These are phyloP conservation scores for Thuidium tamariscinum DNA, from an alignment of 225 moss, liverwort and hornwort species.

Conservation along the genomic window DNA sequence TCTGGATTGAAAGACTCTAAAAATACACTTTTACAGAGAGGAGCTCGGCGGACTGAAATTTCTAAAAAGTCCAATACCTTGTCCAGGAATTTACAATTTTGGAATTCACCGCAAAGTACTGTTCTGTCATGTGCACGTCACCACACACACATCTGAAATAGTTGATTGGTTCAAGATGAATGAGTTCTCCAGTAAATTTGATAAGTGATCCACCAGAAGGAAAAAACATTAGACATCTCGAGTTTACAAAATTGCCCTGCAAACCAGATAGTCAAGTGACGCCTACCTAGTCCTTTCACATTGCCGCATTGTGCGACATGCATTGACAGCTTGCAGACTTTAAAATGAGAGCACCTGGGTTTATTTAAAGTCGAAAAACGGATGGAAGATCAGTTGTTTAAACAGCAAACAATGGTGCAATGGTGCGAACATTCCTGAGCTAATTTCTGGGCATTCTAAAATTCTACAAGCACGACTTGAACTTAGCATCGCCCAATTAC, in stretches of 20 bases:
- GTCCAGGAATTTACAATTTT: no score
- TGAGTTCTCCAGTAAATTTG: background rate
- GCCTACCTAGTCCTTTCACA: background rate
- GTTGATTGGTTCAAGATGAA: background rate
- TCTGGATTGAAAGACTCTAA: no score
- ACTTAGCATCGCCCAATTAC: slow-evolving; percentile 94
- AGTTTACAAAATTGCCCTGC: background rate
- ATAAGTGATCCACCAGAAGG: background rate
- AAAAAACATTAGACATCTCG: background rate
- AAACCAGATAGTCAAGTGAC: background rate
- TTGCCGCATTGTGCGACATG: background rate
- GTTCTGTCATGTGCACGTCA: no score
- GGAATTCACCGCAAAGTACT: no score
- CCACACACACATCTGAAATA: background rate
- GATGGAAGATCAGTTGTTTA: slow-evolving; percentile 4
- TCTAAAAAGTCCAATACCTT: no score
- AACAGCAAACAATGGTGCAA: slow-evolving; percentile 57
- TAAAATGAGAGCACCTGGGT: background rate
- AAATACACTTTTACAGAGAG: no score
- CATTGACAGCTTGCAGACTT: background rate
- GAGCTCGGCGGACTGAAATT: no score
- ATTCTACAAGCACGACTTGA: slow-evolving; percentile 84
- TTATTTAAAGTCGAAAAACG: background rate
- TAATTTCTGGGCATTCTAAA: slow-evolving; percentile 78
- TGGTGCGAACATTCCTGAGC: slow-evolving; percentile 76